Conservation (phyloP, 2,329 filamentous ascomycete species). For the Trichophyton simii region DNA sequence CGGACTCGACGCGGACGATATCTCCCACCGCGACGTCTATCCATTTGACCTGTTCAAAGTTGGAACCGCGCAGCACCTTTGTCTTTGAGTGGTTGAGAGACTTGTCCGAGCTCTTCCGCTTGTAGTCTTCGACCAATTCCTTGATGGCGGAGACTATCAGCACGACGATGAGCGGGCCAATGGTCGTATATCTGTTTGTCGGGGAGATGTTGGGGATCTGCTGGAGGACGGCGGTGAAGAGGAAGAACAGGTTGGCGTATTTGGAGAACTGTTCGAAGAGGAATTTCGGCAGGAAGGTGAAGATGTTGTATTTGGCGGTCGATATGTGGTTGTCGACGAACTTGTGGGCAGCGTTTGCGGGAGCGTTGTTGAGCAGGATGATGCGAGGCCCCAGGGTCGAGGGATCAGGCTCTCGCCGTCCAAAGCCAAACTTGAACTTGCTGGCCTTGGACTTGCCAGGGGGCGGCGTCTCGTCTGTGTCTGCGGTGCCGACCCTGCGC, state of each 20-base stretch:
- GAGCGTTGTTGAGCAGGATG: slow-evolving; percentile 92
- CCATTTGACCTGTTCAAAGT: slow-evolving; percentile 82
- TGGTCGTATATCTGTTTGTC: slow-evolving; percentile 91
- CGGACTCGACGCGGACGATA: slow-evolving; percentile 82
- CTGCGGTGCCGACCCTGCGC: slow-evolving; percentile 33
- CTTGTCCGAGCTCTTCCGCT: slow-evolving; percentile 75
- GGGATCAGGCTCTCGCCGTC: slow-evolving; percentile 70
- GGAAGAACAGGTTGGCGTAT: slow-evolving; percentile 98
- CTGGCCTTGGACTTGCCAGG: slow-evolving; percentile 40
- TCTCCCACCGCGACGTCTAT: slow-evolving; percentile 87
- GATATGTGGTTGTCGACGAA: slow-evolving; percentile 96
- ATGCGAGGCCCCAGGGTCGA: slow-evolving; percentile 82
- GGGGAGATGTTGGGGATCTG: slow-evolving; percentile 92
- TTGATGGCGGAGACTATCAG: slow-evolving; percentile 90
- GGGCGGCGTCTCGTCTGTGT: slow-evolving; percentile 29
- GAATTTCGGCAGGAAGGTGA: slow-evolving; percentile 93
- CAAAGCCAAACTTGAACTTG: slow-evolving; percentile 88
- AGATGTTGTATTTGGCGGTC: slow-evolving; percentile 90
- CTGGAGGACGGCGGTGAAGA: slow-evolving; percentile 88
- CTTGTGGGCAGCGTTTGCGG: slow-evolving; percentile 77
- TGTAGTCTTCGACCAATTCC: slow-evolving; percentile 85
- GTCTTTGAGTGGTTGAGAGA: slow-evolving; percentile 80
- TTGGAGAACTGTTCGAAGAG: slow-evolving; percentile 97
- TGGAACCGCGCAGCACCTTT: slow-evolving; percentile 67
- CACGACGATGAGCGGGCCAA: slow-evolving; percentile 82